These are phyloP conservation scores for Pichia sp. DNA, from an alignment of 1,139 yeast species.

Conservation along the genomic window DNA sequence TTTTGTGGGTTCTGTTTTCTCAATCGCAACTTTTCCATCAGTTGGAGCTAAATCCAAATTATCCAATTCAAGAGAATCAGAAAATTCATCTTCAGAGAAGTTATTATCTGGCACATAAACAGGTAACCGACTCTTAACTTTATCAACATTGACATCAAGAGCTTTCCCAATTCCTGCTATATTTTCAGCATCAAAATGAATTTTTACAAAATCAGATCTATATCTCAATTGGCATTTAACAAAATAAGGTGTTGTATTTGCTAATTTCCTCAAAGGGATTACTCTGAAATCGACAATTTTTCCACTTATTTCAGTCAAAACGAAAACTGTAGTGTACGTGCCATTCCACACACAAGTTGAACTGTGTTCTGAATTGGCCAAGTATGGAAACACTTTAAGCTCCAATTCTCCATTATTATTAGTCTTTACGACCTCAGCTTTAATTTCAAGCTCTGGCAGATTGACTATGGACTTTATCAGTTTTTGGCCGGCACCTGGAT, in stretches of 20 bases:
- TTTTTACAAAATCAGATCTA: conserved; percentile 22
- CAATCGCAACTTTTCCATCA: no score
- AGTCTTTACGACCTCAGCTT: conserved; percentile 6
- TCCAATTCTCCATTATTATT: conserved; percentile 5
- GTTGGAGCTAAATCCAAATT: no score
- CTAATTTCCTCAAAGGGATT: conserved; percentile 28
- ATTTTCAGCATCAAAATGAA: conserved; percentile 32
- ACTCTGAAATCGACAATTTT: conserved; percentile 35
- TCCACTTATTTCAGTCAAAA: conserved; percentile 28
- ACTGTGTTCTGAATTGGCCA: conserved; percentile 17
- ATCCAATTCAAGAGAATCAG: not conserved
- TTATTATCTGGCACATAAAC: not conserved
- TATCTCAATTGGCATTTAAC: conserved; percentile 21
- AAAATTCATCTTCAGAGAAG: not conserved
- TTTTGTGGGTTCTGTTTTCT: not conserved
- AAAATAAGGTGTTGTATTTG: conserved; percentile 26
- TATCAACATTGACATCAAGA: conserved; percentile 1
- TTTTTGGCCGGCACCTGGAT: conserved; percentile 33
- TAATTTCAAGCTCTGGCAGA: conserved; percentile 11
- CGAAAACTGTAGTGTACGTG: conserved; percentile 24
- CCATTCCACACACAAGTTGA: conserved; percentile 30
- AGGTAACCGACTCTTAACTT: not conserved
- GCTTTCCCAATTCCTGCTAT: conserved; percentile 31
- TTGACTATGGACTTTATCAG: conserved; percentile 10
- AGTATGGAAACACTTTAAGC: not conserved